Evolutionary conservation across 176 grass and related monocot genomes (phyloP), one percentile per base, ranked within the genome.

Genomic region (Ensete ventricosum): DNA sequence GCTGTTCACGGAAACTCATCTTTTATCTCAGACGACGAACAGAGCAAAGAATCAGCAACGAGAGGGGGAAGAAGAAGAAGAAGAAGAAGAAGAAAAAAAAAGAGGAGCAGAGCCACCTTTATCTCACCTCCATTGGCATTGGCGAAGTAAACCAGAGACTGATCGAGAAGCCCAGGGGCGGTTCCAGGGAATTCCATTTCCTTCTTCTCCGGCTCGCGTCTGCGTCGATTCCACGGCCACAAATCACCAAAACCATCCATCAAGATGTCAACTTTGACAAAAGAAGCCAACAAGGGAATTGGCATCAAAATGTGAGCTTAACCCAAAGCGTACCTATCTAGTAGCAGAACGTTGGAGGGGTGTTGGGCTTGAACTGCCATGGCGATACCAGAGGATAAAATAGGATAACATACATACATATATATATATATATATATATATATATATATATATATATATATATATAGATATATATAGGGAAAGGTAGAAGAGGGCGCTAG

Each of bases 191-290:
- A 63, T 68, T 91, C 89, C 85, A 85, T 85, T 49, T 76, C 85
- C 83, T 83, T 83, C 80, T 77, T 88, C 52, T 91, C 85, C 69
- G 53, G 69, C 83, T 91, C 85, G 52, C 83, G 55, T 88, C 89
- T 91, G 89, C 14, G 19, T 53, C 74, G 79, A 80, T 14, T 57
- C 76, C 22, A 52, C 67, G 25, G 19, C 76, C 16, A 54, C 2
- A 64, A 65, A 63, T 50, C 34, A 77, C 57, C n/a, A 55, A 48
- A 51, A 51, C 12, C 26, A 77, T 8, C 9, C 59, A 54, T 43
- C 0, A 69, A 69, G 27, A 62, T 62, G 14, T n/a, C 57, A 62
- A 14, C 57, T 21, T 21, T 21, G 57, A n/a, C 57, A 21, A 62
- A 59, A 14, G 17, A 17, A 62, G 14, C 57, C 14, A 62, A 62